Percentiles rank a stretch among this genome's conserved stretches.
Evolutionary conservation across 2,329 filamentous ascomycete genomes (phyloP).

Genomic region (Pseudogymnoascus sp.): DNA sequence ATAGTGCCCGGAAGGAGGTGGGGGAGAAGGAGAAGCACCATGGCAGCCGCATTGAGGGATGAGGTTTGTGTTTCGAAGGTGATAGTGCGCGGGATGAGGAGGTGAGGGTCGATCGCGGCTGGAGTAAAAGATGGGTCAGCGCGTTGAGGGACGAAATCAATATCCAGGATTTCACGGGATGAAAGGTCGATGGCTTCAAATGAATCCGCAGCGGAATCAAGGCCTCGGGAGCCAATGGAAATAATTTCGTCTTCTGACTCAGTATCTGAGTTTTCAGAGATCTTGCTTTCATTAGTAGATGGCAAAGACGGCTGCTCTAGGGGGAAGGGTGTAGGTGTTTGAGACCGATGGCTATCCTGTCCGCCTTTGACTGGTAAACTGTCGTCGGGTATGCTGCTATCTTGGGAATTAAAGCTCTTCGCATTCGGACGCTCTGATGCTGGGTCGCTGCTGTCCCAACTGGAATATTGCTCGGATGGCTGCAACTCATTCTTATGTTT

Average conservation of each 20-base stretch:
- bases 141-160: constrained; percentile 51
- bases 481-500: neutral
- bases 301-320: constrained; percentile 20
- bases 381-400: neutral
- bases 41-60: constrained; percentile 50
- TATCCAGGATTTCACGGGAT: constrained; percentile 38
- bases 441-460: neutral
- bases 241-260: constrained; percentile 12
- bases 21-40: constrained; percentile 50
- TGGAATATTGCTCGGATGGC: neutral
- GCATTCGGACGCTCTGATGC: neutral
- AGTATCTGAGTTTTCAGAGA: neutral
- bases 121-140: constrained; percentile 49
- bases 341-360: neutral
- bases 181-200: neutral
- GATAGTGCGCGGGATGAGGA: constrained; percentile 44
- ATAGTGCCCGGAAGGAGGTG: constrained; percentile 47
- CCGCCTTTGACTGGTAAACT: neutral
- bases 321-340: neutral
- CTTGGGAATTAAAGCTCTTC: neutral
- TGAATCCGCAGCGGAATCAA: neutral
- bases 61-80: constrained; percentile 48
- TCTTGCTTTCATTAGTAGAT: constrained; percentile 3
- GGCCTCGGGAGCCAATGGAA: constrained; percentile 9
- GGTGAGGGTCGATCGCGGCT: constrained; percentile 46